Conservation (phyloP, 2,329 filamentous ascomycete species). For the Fusarium incarnatum region DNA sequence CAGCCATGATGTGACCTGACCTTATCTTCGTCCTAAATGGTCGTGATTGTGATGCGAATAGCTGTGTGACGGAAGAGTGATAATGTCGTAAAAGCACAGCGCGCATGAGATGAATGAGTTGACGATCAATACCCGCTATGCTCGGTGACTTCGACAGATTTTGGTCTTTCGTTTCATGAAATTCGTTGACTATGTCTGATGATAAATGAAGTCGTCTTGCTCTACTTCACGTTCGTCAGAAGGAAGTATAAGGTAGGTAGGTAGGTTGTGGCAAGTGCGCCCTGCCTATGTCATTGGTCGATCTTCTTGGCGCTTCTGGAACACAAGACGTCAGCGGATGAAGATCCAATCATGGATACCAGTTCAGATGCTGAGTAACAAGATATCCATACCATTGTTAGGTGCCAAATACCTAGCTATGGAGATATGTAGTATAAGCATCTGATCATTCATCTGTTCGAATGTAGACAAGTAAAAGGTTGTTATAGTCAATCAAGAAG, state of each 20-base stretch:
- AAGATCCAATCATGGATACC: neutral
- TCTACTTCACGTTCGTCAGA: constrained; percentile 26
- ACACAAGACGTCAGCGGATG: constrained; percentile 16
- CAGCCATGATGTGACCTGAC: constrained; percentile 47
- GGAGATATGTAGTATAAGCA: neutral
- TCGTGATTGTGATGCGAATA: constrained; percentile 21
- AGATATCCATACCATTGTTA: neutral
- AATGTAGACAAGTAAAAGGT: neutral
- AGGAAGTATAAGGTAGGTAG: neutral
- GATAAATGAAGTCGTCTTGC: constrained; percentile 1
- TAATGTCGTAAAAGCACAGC: constrained; percentile 10
- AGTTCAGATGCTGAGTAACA: neutral
- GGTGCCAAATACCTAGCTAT: neutral
- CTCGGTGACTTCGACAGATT: neutral
- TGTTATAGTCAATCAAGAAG: neutral
- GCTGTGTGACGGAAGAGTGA: neutral
- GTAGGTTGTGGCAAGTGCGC: neutral
- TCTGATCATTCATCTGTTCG: neutral
- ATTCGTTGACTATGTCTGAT: neutral
- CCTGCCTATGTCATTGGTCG: constrained; percentile 28
- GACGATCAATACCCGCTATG: neutral
- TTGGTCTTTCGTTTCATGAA: neutral
- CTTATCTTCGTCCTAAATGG: neutral
- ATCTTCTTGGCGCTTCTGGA: constrained; percentile 4
- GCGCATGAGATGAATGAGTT: constrained; percentile 27